phyloP scores from a whole-genome alignment of 2,329 filamentous ascomycete genomes.

The Cordyceps pruinosa region DNA sequence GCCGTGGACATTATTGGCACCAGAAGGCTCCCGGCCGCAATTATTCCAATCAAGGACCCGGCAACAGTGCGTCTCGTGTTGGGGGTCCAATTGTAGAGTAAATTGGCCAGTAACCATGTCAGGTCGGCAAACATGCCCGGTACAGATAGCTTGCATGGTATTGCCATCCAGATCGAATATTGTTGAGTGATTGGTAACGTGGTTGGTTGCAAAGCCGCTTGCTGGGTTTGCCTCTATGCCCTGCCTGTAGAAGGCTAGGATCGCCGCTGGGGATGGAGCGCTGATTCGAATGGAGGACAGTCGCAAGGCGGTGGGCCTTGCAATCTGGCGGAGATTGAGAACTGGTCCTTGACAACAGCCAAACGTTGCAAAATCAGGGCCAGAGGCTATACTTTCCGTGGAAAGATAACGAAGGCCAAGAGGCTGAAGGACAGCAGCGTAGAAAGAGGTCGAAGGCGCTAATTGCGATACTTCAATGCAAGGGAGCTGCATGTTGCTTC shows the following conservation, averaged over 20 bases:
- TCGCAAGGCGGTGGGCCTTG: constrained; percentile 33
- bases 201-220: constrained; percentile 30
- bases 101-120: constrained; percentile 14
- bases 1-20: neutral
- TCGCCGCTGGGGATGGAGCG: constrained; percentile 56
- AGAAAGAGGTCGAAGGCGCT: constrained; percentile 75
- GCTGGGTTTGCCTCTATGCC: constrained; percentile 55
- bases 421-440: constrained; percentile 69
- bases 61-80: neutral
- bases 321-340: constrained; percentile 39
- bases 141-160: constrained; percentile 66
- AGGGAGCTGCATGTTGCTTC: constrained; percentile 35
- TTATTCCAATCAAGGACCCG: neutral
- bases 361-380: constrained; percentile 2
- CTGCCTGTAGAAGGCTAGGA: constrained; percentile 64
- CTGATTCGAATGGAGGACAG: constrained; percentile 56
- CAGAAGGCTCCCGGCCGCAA: neutral
- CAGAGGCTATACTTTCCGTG: constrained; percentile 5
- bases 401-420: constrained; percentile 61
- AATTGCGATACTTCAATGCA: constrained; percentile 66
- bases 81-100: neutral
- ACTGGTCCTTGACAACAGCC: constrained; percentile 23
- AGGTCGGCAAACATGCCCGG: constrained; percentile 21
- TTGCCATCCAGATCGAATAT: constrained; percentile 79
- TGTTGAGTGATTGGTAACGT: constrained; percentile 33